Base-by-base conservation (phyloP, 2,329 filamentous ascomycete genomes). In the Claviceps arundinis region DNA sequence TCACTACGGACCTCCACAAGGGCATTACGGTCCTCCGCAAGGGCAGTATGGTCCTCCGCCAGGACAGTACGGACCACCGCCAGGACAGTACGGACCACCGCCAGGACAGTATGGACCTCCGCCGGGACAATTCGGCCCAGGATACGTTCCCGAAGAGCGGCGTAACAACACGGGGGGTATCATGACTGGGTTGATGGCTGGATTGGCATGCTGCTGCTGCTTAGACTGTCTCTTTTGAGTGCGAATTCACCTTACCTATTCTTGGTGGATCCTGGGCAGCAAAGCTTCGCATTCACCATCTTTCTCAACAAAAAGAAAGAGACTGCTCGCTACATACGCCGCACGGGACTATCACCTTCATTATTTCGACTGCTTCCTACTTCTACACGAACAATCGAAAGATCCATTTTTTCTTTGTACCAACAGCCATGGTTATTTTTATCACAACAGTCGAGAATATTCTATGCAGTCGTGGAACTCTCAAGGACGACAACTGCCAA, bases 201-300 rank as follows among this genome's bases (percentile, higher is more conserved):
- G 69, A 56, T 60, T 77, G 54, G 77, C 77, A 1, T 80, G 76
- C 62, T 81, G 77, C 62, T 81, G 77, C 65, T 81, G 77, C 60
- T 61, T 81, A 59, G 77, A 81, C 57, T 67, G 70, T 45, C 61
- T 80, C n/a, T 79, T 78, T 59, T 81, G 73, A 52, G 26, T 16
- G 16, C 13, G 37, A 24, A 13, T 2, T 41, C 5, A 42, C 3
- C 4, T n/a, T 9, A 40, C 3, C 4, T n/a, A n/a, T n/a, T 14
- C 13, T 22, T 45, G 26, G 44, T 24, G 14, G 50, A 17, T 16
- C 22, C n/a, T 51, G 40, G 24, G 37, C 37, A 24, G 26, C 22
- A n/a, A 40, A 9, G 34, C 8, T 26, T 42, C 11, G 37, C 37
- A 7, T 38, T 30, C 8, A 9, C 24, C 2, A 14, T 24, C 1